Conservation (phyloP, 306 rosid species). For the Ochetophila trinervis region DNA sequence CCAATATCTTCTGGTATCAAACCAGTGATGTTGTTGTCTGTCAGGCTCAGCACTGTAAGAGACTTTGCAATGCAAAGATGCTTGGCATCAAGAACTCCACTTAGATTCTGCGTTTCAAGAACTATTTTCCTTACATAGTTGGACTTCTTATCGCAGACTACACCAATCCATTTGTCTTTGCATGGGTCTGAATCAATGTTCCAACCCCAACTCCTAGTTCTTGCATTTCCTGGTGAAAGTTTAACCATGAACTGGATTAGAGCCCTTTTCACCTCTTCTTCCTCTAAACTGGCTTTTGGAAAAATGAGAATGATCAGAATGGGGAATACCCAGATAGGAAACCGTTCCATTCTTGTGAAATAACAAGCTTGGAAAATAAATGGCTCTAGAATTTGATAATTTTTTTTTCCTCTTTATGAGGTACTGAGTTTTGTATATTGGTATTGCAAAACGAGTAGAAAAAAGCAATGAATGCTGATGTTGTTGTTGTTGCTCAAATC, state of each 20-base stretch:
- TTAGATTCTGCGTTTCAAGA: slow-evolving; percentile 31
- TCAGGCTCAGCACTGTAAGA: slow-evolving; percentile 34
- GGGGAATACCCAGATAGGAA: slow-evolving; percentile 29
- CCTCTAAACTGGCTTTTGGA: slow-evolving; percentile 34
- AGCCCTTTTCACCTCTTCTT: slow-evolving; percentile 36
- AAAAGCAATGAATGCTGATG: neutral
- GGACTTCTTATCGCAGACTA: slow-evolving; percentile 23
- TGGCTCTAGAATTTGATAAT: slow-evolving; percentile 13
- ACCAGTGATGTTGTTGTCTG: slow-evolving; percentile 35
- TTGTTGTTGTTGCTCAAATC: slow-evolving; percentile 10
- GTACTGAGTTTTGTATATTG: slow-evolving; percentile 5
- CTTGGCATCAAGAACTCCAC: slow-evolving; percentile 36
- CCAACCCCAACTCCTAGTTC: slow-evolving; percentile 49
- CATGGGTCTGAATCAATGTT: slow-evolving; percentile 57
- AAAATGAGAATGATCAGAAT: slow-evolving; percentile 29
- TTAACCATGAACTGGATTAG: slow-evolving; percentile 57
- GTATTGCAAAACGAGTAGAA: slow-evolving; percentile 16
- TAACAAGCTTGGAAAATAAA: neutral
- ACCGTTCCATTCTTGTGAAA: slow-evolving; percentile 35
- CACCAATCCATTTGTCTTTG: slow-evolving; percentile 50
- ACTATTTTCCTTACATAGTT: slow-evolving; percentile 32
- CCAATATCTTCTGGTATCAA: slow-evolving; percentile 41
- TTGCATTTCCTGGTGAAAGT: slow-evolving; percentile 35
- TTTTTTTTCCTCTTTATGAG: slow-evolving; percentile 8
- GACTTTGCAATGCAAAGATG: slow-evolving; percentile 40